Conservation (phyloP, 306 rosid genomes). For the Quercus parvula region DNA sequence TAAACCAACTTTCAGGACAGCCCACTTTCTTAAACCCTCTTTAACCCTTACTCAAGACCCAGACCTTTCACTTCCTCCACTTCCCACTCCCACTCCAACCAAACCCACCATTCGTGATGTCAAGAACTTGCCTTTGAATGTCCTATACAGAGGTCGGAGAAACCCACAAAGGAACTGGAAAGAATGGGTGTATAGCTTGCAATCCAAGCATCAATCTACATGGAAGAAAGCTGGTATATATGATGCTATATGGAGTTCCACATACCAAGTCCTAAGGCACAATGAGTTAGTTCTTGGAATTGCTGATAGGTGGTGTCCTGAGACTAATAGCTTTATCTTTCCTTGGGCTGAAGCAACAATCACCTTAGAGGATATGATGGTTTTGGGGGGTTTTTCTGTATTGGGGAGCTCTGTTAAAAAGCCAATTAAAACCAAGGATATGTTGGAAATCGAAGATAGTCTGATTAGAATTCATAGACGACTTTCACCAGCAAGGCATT, state of each 20-base stretch:
- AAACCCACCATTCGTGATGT: constrained; percentile 3
- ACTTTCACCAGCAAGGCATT: not conserved
- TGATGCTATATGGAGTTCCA: constrained; percentile 42
- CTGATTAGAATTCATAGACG: not conserved
- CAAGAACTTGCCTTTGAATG: constrained; percentile 13
- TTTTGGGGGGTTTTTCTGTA: constrained; percentile 26
- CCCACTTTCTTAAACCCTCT: constrained; percentile 43
- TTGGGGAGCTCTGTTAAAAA: constrained; percentile 11
- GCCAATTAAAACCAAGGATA: not conserved
- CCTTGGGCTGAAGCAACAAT: constrained; percentile 57
- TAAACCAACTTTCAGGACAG: constrained; percentile 27
- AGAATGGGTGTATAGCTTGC: constrained; percentile 33
- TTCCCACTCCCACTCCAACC: not conserved
- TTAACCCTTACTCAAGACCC: constrained; percentile 4
- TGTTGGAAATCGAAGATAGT: not conserved
- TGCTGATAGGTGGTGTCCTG: constrained; percentile 40
- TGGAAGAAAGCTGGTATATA: constrained; percentile 46
- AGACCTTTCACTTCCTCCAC: not conserved
- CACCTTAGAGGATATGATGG: constrained; percentile 54
- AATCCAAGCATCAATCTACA: constrained; percentile 13
- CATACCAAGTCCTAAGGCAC: not conserved
- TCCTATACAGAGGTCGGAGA: constrained; percentile 33
- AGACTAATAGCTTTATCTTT: constrained; percentile 40
- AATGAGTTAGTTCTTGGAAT: constrained; percentile 18
- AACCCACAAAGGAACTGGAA: constrained; percentile 3